A percentile compares a stretch with the other conserved stretches of the same genome.
Conservation (phyloP, 371 early-diverging fungal species). For the Syncephalastrum racemosum region DNA sequence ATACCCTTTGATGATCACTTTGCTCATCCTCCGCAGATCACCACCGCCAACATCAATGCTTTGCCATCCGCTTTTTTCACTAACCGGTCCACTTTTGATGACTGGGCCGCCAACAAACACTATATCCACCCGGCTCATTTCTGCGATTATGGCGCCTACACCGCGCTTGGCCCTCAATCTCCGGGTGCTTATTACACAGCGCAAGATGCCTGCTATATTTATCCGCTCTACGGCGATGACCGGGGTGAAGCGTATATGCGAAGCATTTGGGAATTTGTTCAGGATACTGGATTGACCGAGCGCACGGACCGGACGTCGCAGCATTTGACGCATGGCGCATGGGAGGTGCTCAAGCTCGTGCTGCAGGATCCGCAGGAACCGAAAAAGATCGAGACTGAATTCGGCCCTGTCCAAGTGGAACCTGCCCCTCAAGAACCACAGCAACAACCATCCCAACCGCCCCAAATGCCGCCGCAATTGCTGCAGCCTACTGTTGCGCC, state of each 20-base stretch:
- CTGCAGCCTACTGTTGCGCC: not conserved
- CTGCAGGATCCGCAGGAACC: constrained; percentile 9
- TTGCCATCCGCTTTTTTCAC: constrained; percentile 45
- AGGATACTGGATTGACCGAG: constrained; percentile 32
- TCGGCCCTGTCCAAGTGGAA: constrained; percentile 17
- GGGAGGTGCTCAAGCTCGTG: constrained; percentile 19
- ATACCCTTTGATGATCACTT: constrained; percentile 31
- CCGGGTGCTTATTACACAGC: constrained; percentile 52
- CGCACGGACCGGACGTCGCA: constrained; percentile 20
- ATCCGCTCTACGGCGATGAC: constrained; percentile 61
- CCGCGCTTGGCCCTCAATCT: constrained; percentile 46
- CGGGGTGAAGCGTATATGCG: constrained; percentile 64
- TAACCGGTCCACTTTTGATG: constrained; percentile 35
- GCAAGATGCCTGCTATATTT: constrained; percentile 49
- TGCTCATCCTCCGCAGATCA: constrained; percentile 35
- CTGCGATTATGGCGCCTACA: constrained; percentile 55
- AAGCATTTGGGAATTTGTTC: constrained; percentile 61
- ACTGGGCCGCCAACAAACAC: constrained; percentile 37
- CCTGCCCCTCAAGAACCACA: not conserved
- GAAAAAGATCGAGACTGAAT: constrained; percentile 27
- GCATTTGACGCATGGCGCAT: constrained; percentile 31
- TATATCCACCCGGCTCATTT: constrained; percentile 43
- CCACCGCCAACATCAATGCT: constrained; percentile 39
- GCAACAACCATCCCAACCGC: not conserved
- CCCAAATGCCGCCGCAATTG: not conserved